Evolutionary conservation across 2,329 filamentous ascomycete genomes (phyloP), one percentile per base, ranked within the genome.

Genomic region (Venturia aucupariae): DNA sequence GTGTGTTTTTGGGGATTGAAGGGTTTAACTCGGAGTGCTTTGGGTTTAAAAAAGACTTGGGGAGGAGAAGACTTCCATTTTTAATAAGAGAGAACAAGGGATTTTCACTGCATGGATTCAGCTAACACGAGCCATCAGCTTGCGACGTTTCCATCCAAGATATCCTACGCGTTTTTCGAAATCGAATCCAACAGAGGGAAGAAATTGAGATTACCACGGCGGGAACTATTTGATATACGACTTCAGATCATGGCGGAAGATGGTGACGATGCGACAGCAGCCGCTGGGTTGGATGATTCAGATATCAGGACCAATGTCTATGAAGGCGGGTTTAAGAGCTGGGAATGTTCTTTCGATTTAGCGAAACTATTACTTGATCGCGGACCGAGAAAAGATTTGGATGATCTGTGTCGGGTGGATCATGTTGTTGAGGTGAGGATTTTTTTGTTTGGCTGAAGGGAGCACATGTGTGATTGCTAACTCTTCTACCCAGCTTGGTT

Each of bases 271-370:
- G 71, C 73, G 0, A 79, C 67, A 64, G 77, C 79, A 44, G 71
- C 73, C 42, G 72, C 82, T 32, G 79, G 81, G 1, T 78, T 90
- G 42, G 86, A 85, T 46, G 81, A 82, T 67, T 86, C 89, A 67
- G 90, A 94, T 74, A 86, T 94, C 68, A 88, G 86, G 74, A 89
- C 89, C 64, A 90, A 90, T 62, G 84, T 93, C 66, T 94, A 94
- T 75, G 90, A 94, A 76, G 90, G 90, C 65, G 90, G 90, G 30
- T 92, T 93, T 78, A 94, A 94, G 78, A 92, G 88, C 70, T 94
- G 90, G 90, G 90, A 94, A 77, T 92, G 90, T 76, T 90, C 88
- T 66, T 80, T 92, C 62, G 90, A 94, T 72, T 79, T 94, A 22
- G 88, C 90, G 61, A 89, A 86, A 71, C 84, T 88, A 60, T 72